Base-by-base conservation (phyloP, 768 basidiomycete genomes). In the Butyriboletus loyo region DNA sequence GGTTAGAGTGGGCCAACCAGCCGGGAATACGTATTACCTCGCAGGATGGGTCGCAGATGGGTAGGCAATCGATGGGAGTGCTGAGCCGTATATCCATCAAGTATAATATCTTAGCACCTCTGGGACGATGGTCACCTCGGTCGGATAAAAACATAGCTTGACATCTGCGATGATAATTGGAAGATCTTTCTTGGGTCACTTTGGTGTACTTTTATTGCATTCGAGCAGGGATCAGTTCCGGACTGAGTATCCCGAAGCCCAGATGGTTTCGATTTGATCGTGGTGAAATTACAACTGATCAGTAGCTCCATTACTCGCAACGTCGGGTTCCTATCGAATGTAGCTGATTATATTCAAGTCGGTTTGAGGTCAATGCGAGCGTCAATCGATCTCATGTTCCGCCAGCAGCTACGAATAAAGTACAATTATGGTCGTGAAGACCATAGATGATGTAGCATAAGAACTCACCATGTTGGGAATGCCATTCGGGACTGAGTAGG, bases 381-480 rank as follows among this genome's bases (percentile, higher is more conserved):
- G 30, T 65, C 55, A 87, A 53, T 81, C 83, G 40, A 90, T 89
- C 70, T 98, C 95, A 59, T 98, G 89, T 65, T 97, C 95, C 2
- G 91, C 92, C 48, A 98, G 74, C 13, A 98, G 78, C 95, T 95
- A 63, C 13, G 38, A 30, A 51, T 27, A 36, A 49, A 24, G 31
- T 56, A 37, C n/a, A 25, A 44, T 53, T 34, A 51, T 37, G 42
- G 47, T 22, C 40, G 36, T 53, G 30, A 21, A 43, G 3, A 39
- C 25, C 11, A 38, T 17, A 21, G 22, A 36, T 8, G 24, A 36
- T 34, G 39, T 15, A 39, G 75, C 8, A 34, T 3, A 5, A 17
- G 7, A n/a, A 44, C 61, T 57, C 56, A 95, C 96, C 96, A 98
- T 98, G 76, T 98, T 98, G 7, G 96, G 94, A 56, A 99, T 98